phyloP scores from a whole-genome alignment of 2,329 filamentous ascomycete species.

The Diplocarpon mali region DNA sequence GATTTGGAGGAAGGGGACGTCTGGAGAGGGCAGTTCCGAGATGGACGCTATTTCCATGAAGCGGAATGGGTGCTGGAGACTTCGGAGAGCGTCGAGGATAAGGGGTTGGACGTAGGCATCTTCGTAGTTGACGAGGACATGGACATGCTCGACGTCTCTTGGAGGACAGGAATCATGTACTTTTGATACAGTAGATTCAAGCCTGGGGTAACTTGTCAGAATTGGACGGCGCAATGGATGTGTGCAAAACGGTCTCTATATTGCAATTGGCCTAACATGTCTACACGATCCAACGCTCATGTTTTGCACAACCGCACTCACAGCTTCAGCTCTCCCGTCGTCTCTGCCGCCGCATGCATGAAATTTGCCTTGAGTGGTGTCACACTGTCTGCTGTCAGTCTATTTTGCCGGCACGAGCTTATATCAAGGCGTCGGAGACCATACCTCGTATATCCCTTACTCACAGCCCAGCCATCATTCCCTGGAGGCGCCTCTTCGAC shows the following conservation, averaged over 20 bases:
- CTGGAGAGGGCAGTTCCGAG: constrained; percentile 24
- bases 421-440: constrained; percentile 16
- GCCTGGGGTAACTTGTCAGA: constrained; percentile 21
- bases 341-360: constrained; percentile 58
- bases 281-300: constrained; percentile 25
- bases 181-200: constrained; percentile 7
- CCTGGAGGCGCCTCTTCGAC: constrained; percentile 71
- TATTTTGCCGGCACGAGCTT: not conserved
- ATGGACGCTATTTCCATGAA: constrained; percentile 45
- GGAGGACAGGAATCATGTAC: constrained; percentile 8
- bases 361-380: constrained; percentile 91
- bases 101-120: constrained; percentile 84
- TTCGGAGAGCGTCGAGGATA: constrained; percentile 59
- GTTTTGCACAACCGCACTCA: constrained; percentile 45
- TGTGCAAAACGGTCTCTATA: constrained; percentile 6
- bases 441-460: constrained; percentile 76
- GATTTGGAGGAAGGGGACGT: constrained; percentile 52
- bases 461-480: constrained; percentile 88
- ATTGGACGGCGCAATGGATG: not conserved
- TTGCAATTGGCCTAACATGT: constrained; percentile 26
- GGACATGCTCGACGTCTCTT: constrained; percentile 32
- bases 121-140: constrained; percentile 73
- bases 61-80: constrained; percentile 40
- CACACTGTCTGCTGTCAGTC: constrained; percentile 43
- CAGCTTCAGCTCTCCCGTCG: constrained; percentile 67